phyloP scores from a whole-genome alignment of 2,329 filamentous ascomycete species.

The Hypoxylon sp. region DNA sequence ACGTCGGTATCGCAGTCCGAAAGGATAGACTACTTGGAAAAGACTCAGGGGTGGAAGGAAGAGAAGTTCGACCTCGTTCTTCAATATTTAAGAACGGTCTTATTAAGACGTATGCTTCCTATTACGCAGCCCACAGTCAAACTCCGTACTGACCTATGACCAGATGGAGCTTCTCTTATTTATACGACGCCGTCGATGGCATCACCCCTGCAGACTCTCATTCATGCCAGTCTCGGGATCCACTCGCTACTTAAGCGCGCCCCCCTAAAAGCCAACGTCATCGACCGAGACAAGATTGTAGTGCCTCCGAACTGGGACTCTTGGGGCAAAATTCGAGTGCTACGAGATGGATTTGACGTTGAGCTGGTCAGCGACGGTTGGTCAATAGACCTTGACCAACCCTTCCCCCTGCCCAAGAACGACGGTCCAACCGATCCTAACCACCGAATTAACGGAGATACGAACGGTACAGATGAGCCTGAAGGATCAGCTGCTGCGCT shows the following conservation, averaged over 20 bases:
- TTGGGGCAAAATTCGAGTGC: conserved; percentile 94
- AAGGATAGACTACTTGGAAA: conserved; percentile 90
- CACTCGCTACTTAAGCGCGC: conserved; percentile 84
- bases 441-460: conserved; percentile 48
- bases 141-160: conserved; percentile 39
- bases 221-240: conserved; percentile 89
- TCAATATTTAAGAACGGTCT: conserved; percentile 89
- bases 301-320: conserved; percentile 98
- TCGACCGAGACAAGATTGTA: conserved; percentile 93
- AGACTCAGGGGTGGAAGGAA: conserved; percentile 92
- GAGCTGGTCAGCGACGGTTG: conserved; percentile 88
- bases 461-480: conserved; percentile 54
- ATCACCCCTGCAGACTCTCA: conserved; percentile 81
- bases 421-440: conserved; percentile 45
- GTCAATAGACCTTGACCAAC: conserved; percentile 82
- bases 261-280: conserved; percentile 88
- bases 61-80: conserved; percentile 96
- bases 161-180: conserved; percentile 86
- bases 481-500: conserved; percentile 75
- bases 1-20: conserved; percentile 70
- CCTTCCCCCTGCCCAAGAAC: conserved; percentile 55
- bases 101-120: conserved; percentile 79
- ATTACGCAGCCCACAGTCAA: conserved; percentile 12
- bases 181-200: conserved; percentile 84
- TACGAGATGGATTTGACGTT: conserved; percentile 92